These are phyloP conservation scores for Picea sitchensis DNA, from an alignment of 75 land plant species.

Conservation along the genomic window DNA sequence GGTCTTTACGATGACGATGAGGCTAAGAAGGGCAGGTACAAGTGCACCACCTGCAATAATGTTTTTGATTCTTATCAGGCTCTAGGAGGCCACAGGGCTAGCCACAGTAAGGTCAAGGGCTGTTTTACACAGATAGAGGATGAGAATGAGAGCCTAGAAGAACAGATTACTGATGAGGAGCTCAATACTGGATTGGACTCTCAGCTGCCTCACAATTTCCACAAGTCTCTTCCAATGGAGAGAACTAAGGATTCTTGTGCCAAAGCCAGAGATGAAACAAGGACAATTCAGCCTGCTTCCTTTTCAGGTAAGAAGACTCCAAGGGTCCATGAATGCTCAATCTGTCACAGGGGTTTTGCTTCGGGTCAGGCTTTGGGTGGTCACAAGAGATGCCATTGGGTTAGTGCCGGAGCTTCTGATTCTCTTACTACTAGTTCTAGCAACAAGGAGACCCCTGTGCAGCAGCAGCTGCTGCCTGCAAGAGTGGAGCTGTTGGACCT, in stretches of 20 bases:
- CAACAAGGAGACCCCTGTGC: slow-evolving; percentile 1
- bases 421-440: neutral
- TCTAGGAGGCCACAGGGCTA: slow-evolving; percentile 48
- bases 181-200: slow-evolving; percentile 1
- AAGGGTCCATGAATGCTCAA: slow-evolving; percentile 48
- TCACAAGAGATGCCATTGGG: slow-evolving; percentile 67
- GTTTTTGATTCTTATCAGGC: slow-evolving; percentile 49
- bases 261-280: too few relatives aligned
- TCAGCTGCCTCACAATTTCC: slow-evolving; percentile 15
- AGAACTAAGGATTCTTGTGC: neutral
- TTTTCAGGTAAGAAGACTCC: neutral
- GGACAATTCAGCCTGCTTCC: too few relatives aligned
- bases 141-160: too few relatives aligned
- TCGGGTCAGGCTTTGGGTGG: slow-evolving; percentile 64
- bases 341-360: slow-evolving; percentile 43
- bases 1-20: slow-evolving; percentile 7
- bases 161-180: too few relatives aligned
- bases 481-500: too few relatives aligned
- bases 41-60: slow-evolving; percentile 43
- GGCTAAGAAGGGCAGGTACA: slow-evolving; percentile 21
- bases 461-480: neutral
- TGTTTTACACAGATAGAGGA: slow-evolving; percentile 24
- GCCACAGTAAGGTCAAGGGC: slow-evolving; percentile 53
- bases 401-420: neutral
- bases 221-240: neutral